Evolutionary conservation across 1,284 basidiomycete species (phyloP).

Genomic region (Papiliotrema fonsecae): DNA sequence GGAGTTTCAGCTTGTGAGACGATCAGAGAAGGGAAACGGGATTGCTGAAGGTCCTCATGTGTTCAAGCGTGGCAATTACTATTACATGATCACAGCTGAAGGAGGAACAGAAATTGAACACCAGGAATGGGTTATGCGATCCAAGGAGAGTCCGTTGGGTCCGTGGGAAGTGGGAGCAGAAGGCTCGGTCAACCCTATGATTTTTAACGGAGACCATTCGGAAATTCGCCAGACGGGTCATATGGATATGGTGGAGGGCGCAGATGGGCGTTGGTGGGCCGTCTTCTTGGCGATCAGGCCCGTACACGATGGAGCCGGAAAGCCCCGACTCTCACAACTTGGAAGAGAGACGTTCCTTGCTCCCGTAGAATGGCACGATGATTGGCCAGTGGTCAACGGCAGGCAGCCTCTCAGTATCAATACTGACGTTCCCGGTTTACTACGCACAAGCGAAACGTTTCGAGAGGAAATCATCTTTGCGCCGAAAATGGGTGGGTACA

Average conservation of each 20-base stretch:
- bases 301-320: neutral
- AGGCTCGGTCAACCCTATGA: conserved; percentile 11
- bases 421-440: neutral
- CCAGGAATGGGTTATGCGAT: neutral
- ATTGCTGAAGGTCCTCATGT: conserved; percentile 31
- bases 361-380: conserved; percentile 19
- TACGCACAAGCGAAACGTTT: neutral
- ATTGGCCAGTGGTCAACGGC: conserved; percentile 20
- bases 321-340: conserved; percentile 3
- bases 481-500: neutral
- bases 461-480: neutral
- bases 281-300: conserved; percentile 20
- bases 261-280: conserved; percentile 20
- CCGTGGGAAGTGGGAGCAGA: conserved; percentile 6
- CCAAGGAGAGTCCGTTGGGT: neutral
- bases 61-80: conserved; percentile 17
- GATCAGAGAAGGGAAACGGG: neutral
- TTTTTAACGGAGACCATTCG: conserved; percentile 15
- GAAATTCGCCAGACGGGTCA: conserved; percentile 20
- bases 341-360: conserved; percentile 20
- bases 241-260: conserved; percentile 21
- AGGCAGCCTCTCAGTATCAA: conserved; percentile 4
- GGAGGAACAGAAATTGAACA: conserved; percentile 23
- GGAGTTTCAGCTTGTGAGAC: neutral
- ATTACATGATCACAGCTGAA: conserved; percentile 30